These are phyloP conservation scores for Aspergillus nidulans DNA, from an alignment of 495 filamentous ascomycete species.

Conservation along the genomic window DNA sequence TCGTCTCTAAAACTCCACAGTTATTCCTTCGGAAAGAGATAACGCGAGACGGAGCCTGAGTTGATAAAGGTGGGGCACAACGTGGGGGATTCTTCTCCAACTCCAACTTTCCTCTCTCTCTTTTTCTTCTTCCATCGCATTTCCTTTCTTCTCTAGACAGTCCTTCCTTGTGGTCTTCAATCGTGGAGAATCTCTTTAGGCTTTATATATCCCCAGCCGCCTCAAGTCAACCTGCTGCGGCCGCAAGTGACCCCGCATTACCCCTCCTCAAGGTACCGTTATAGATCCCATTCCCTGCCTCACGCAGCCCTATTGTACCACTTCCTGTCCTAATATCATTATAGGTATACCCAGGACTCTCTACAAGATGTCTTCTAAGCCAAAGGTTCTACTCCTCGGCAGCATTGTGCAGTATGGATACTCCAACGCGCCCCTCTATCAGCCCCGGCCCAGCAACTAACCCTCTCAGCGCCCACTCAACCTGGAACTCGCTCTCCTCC, in stretches of 20 bases:
- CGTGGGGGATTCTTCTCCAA: conserved; percentile 1
- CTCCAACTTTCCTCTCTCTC: neutral
- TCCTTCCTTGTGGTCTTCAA: neutral
- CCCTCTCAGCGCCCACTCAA: conserved; percentile 33
- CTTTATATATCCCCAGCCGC: neutral
- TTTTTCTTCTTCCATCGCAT: neutral
- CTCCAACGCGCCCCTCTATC: too few relatives aligned
- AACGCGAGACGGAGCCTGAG: conserved; percentile 9
- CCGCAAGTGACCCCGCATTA: neutral
- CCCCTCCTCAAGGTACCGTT: neutral
- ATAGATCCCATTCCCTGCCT: neutral
- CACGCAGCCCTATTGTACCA: neutral
- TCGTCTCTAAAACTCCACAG: too few relatives aligned
- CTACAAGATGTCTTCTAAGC: conserved; percentile 30
- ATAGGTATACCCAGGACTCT: neutral
- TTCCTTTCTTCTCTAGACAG: neutral
- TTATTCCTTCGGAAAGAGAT: conserved; percentile 4
- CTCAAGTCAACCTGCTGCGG: neutral
- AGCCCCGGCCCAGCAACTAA: too few relatives aligned
- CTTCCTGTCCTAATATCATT: neutral
- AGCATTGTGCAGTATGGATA: conserved; percentile 49
- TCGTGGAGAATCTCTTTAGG: neutral
- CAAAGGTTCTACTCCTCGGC: conserved; percentile 55
- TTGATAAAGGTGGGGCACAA: conserved; percentile 11
- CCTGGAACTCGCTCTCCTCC: conserved; percentile 47